Base-by-base conservation (phyloP, 2,329 filamentous ascomycete genomes). In the Thelonectria blattea region DNA sequence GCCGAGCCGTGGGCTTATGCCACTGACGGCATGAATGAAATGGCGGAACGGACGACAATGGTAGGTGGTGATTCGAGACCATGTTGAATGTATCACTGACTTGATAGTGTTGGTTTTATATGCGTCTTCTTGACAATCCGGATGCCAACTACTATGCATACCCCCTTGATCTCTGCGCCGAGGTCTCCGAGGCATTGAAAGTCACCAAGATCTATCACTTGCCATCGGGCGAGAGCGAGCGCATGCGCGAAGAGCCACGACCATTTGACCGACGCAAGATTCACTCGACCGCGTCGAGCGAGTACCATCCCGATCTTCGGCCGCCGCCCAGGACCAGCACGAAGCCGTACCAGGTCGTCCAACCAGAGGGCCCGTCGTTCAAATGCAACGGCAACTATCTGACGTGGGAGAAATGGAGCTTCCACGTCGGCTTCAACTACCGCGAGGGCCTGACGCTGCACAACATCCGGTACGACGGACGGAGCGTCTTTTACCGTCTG, bases 361-460 rank as follows among this genome's bases (percentile, higher is more conserved):
- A 75, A 39, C 74, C 74, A 0, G 67, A 74, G 8, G 74, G 74
- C 1, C 70, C 73, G 0, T 76, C 73, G 0, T 76, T 76, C 50
- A 58, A 75, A 1, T 79, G 89, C n/a, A 73, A 73, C 49, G 73
- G 80, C 64, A 78, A 78, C 59, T 67, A 68, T 7, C 61, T 85
- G 3, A 69, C 75, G 37, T 88, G 85, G 85, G 83, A 87, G 71
- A 86, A 88, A 68, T 91, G 88, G 88, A 79, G 81, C 1, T 85
- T 92, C 74, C 79, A 87, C 24, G 83, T 92, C 5, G 83, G 84
- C 5, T 91, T 90, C 78, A 91, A 89, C 77, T 82, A 84, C 39
- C 81, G 89, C 3, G 89, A 92, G 71, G 89, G 89, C 14, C 81
- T 86, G 2, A 87, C 88, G 1, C 80, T 92, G 0, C 88, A 91